Conservation (phyloP, 257 asterid species). For the Capsicum rhomboideum region DNA sequence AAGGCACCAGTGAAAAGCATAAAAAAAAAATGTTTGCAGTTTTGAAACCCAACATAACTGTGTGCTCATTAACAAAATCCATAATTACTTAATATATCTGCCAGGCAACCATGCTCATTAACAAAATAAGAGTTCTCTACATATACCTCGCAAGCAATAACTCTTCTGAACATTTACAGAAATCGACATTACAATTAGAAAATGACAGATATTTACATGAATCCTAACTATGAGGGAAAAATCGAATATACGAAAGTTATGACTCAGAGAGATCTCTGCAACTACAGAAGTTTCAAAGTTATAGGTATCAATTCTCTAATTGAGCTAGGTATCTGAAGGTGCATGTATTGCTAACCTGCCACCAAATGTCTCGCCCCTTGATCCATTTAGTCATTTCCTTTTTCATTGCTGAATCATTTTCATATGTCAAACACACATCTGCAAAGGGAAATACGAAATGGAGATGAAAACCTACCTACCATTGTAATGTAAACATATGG, state of each 20-base stretch:
- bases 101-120: not conserved
- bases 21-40: not conserved
- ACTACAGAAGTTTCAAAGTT: not conserved
- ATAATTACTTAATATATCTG: not conserved
- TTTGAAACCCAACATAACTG: not conserved
- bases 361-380: constrained; percentile 85
- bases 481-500: not conserved
- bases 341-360: constrained; percentile 58
- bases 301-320: not conserved
- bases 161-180: not conserved
- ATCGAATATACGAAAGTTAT: not conserved
- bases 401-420: constrained; percentile 66
- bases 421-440: constrained; percentile 86
- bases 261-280: not conserved
- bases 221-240: not conserved
- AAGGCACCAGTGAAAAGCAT: not conserved
- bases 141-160: not conserved
- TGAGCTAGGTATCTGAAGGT: not conserved
- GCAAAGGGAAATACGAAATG: constrained; percentile 22
- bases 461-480: constrained; percentile 2
- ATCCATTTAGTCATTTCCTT: constrained; percentile 77
- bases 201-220: not conserved
- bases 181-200: not conserved
- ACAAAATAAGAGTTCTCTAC: not conserved
- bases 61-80: not conserved